These are phyloP conservation scores for Clonostachys byssicola DNA, from an alignment of 2,329 filamentous ascomycete species.

Conservation along the genomic window DNA sequence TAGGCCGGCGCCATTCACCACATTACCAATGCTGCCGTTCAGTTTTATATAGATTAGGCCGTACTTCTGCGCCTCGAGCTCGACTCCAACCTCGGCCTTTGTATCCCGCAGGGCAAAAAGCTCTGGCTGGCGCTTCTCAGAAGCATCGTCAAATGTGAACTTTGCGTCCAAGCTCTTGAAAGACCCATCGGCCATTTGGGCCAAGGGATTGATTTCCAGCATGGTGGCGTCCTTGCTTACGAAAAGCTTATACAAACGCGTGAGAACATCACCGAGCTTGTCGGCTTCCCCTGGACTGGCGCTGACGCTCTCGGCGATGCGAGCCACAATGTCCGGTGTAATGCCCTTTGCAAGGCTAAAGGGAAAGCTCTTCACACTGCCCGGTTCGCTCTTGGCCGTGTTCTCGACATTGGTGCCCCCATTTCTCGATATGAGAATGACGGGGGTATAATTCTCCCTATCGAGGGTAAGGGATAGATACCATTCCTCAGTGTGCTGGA, in stretches of 20 bases:
- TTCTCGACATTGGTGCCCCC: too few relatives aligned
- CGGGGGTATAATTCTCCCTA: slow-evolving; percentile 29
- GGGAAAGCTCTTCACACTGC: slow-evolving; percentile 10
- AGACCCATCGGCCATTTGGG: slow-evolving; percentile 8
- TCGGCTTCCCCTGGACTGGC: not conserved
- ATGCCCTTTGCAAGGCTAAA: slow-evolving; percentile 19
- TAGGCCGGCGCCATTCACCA: slow-evolving; percentile 85
- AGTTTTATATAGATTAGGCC: slow-evolving; percentile 77
- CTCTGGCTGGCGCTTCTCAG: slow-evolving; percentile 30
- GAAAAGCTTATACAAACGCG: slow-evolving; percentile 30
- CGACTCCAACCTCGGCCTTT: slow-evolving; percentile 22
- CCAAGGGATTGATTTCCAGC: slow-evolving; percentile 33
- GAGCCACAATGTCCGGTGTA: slow-evolving; percentile 9
- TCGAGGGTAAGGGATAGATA: slow-evolving; percentile 36
- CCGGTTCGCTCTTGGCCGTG: not conserved
- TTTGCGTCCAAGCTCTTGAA: slow-evolving; percentile 28
- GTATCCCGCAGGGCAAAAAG: slow-evolving; percentile 30
- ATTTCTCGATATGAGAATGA: slow-evolving; percentile 29
- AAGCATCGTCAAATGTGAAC: slow-evolving; percentile 44
- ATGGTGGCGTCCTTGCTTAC: slow-evolving; percentile 38
- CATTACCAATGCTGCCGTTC: slow-evolving; percentile 65
- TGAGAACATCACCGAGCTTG: slow-evolving; percentile 12
- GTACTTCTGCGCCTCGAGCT: slow-evolving; percentile 40
- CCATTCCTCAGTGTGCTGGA: slow-evolving; percentile 21
- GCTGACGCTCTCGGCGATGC: slow-evolving; percentile 4